Evolutionary conservation across 495 filamentous ascomycete genomes (phyloP), one percentile per base, ranked within the genome.

Genomic region (Xylaria cubensis): DNA sequence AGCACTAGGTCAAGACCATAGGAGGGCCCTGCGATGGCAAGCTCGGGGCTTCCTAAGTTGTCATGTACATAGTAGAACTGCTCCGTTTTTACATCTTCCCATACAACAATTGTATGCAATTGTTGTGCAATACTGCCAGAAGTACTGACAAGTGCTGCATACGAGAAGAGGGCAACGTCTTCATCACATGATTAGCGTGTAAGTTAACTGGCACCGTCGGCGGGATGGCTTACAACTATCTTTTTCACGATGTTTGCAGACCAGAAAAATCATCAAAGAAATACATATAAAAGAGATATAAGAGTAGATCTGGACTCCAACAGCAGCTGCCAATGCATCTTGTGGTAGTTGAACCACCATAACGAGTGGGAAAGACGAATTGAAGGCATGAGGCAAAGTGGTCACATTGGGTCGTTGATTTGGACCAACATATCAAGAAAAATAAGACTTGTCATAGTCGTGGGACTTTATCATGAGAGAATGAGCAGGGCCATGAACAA

Each of bases 81-180:
- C 19, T 73, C 77, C 17, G 77, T 74, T 73, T 86, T 86, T 67
- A 86, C 75, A 24, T 80, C 76, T 19, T 75, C 70, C 84, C 84
- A 87, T 21, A 75, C 68, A 41, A 74, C 58, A 3, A 85, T 78
- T 19, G 84, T 85, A 59, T 87, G 79, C 15, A 85, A 75, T 66
- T 86, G 85, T 72, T 87, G 84, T 29, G 78, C 74, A 39, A 86
- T 80, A 10, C 84, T 86, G 32, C 79, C 80, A 5, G 82, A 26
- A 0, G 81, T 82, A 55, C 81, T 81, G 9, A 86, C 51, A 10
- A 79, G 72, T 48, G 80, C 80, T 62, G 81, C 78, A 39, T 73
- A 78, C 4, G 79, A 83, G 58, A 86, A 76, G 59, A 86, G 69
- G 21, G 82, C 79, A 17, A 87, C 80, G 75, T 86, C 84, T 86